These are phyloP conservation scores for Blastobotrys indianensis DNA, from an alignment of 1,139 yeast genomes.

Conservation along the genomic window DNA sequence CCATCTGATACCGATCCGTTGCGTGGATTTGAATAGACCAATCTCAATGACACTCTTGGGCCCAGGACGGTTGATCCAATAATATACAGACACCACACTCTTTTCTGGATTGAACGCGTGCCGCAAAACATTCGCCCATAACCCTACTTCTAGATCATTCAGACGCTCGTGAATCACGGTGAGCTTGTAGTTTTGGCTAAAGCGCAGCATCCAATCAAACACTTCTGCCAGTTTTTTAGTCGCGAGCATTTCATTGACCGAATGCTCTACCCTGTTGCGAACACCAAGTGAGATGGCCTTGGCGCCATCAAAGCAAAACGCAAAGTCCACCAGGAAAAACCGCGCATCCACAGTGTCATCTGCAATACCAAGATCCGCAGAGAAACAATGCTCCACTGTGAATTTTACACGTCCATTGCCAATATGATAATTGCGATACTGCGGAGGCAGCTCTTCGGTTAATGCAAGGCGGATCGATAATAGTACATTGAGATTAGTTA, in stretches of 20 bases:
- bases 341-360: constrained; percentile 58
- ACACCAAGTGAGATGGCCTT: constrained; percentile 32
- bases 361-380: constrained; percentile 64
- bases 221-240: constrained; percentile 52
- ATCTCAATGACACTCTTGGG: constrained; percentile 55
- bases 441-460: constrained; percentile 52
- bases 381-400: constrained; percentile 57
- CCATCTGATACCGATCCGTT: constrained; percentile 56
- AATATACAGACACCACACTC: constrained; percentile 55
- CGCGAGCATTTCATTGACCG: constrained; percentile 53
- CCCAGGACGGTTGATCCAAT: constrained; percentile 53
- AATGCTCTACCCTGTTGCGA: constrained; percentile 46
- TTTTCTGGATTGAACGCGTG: constrained; percentile 63
- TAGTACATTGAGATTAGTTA: constrained; percentile 65
- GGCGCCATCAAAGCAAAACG: constrained; percentile 41
- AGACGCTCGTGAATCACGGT: constrained; percentile 65
- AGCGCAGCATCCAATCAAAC: constrained; percentile 62
- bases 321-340: constrained; percentile 65
- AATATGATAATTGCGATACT: constrained; percentile 57
- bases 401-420: constrained; percentile 74
- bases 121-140: constrained; percentile 64
- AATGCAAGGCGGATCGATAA: constrained; percentile 72
- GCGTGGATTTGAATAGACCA: constrained; percentile 51
- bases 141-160: constrained; percentile 46
- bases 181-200: constrained; percentile 68